Evolutionary conservation across 23 red algal species (phyloP).

Genomic region (Gracilaria vermiculophylla): DNA sequence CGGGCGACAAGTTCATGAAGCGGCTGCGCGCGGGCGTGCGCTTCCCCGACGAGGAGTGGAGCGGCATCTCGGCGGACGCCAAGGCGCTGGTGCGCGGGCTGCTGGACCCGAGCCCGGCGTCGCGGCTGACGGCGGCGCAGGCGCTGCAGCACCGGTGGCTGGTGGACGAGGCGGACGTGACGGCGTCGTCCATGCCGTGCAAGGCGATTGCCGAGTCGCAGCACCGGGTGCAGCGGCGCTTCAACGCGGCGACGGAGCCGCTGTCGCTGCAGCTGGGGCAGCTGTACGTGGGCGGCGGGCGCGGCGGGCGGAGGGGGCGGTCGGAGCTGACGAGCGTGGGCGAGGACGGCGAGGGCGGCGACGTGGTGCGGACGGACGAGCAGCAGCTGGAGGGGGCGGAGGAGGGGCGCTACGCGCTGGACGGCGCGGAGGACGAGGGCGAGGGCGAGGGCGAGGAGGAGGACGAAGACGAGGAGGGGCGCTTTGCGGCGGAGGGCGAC

Average conservation of each 20-base stretch:
- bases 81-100: conserved; percentile 72
- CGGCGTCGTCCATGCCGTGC: conserved; percentile 22
- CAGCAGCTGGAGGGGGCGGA: neutral
- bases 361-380: conserved; percentile 27
- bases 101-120: conserved; percentile 75
- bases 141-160: conserved; percentile 86
- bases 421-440: neutral
- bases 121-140: conserved; percentile 70
- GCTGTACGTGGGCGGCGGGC: neutral
- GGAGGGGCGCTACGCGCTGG: neutral
- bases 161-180: conserved; percentile 50
- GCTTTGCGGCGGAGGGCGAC: too few relatives aligned
- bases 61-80: conserved; percentile 70
- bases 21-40: conserved; percentile 58
- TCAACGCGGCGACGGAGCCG: conserved; percentile 35
- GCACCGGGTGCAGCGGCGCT: conserved; percentile 2
- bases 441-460: too few relatives aligned
- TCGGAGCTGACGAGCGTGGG: neutral
- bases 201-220: conserved; percentile 7
- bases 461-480: too few relatives aligned
- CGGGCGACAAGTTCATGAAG: conserved; percentile 84
- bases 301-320: neutral
- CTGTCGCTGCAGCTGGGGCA: conserved; percentile 29
- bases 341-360: neutral
- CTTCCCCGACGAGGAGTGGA: conserved; percentile 83